Percentiles rank a stretch among this genome's conserved stretches.
phyloP scores from a whole-genome alignment of 1,284 basidiomycete genomes.

The Bondarzewia mesenterica region DNA sequence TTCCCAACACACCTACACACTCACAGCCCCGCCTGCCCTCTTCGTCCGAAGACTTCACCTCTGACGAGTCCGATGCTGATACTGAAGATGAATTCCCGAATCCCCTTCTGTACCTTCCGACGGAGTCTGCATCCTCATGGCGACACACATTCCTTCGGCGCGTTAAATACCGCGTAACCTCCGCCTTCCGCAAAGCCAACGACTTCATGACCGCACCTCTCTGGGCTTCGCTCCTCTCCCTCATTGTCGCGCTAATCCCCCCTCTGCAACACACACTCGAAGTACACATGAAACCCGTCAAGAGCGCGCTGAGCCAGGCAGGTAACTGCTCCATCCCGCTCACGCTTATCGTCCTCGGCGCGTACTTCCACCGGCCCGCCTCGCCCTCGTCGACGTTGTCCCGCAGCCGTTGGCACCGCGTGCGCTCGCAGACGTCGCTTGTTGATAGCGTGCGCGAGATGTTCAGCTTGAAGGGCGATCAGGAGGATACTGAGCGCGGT shows the following conservation, averaged over 20 bases:
- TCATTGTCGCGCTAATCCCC: slow-evolving; percentile 75
- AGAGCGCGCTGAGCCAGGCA: slow-evolving; percentile 62
- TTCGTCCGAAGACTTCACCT: slow-evolving; percentile 15
- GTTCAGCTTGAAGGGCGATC: slow-evolving; percentile 20
- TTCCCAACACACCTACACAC: slow-evolving; percentile 53
- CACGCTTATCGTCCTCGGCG: slow-evolving; percentile 87
- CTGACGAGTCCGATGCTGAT: slow-evolving; percentile 24
- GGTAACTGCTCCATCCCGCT: slow-evolving; percentile 84
- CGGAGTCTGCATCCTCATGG: slow-evolving; percentile 23
- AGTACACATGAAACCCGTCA: slow-evolving; percentile 56
- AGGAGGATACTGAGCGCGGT: slow-evolving; percentile 13
- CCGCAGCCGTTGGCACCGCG: slow-evolving; percentile 2
- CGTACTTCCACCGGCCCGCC: slow-evolving; percentile 66
- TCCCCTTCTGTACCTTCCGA: slow-evolving; percentile 12
- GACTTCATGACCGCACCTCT: slow-evolving; percentile 86
- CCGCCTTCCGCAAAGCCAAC: slow-evolving; percentile 39
- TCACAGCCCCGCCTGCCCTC: slow-evolving; percentile 24
- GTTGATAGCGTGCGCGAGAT: slow-evolving; percentile 34
- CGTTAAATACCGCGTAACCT: slow-evolving; percentile 19
- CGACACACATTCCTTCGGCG: slow-evolving; percentile 26
- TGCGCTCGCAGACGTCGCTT: slow-evolving; percentile 26
- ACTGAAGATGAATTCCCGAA: slow-evolving; percentile 24
- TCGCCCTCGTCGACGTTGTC: slow-evolving; percentile 13
- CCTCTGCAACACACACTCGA: slow-evolving; percentile 69
- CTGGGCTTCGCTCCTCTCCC: slow-evolving; percentile 71